Conservation (phyloP, 257 asterid genomes). For the Euphrasia confusa region DNA sequence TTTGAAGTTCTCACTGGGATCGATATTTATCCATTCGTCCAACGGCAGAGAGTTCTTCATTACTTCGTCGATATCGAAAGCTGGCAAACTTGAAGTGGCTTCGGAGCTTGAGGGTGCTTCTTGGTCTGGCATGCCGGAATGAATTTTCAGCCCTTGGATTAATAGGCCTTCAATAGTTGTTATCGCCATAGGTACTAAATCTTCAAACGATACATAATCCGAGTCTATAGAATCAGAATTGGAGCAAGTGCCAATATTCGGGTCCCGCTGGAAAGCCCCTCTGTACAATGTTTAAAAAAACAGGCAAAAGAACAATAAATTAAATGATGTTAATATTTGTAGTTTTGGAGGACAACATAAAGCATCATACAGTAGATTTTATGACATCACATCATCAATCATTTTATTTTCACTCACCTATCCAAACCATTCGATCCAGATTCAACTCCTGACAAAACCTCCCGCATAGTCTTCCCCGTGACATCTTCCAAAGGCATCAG, state of each 20-base stretch:
- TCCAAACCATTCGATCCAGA: slow-evolving; percentile 26
- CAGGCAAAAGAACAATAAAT: slow-evolving; percentile 3
- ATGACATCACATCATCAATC: neutral
- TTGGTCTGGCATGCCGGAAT: slow-evolving; percentile 54
- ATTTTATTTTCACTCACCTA: slow-evolving; percentile 38
- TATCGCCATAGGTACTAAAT: slow-evolving; percentile 57
- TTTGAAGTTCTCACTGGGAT: slow-evolving; percentile 38
- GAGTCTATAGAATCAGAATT: slow-evolving; percentile 29
- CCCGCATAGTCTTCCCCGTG: slow-evolving; percentile 62
- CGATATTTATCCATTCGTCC: slow-evolving; percentile 59
- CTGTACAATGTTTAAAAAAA: slow-evolving; percentile 28
- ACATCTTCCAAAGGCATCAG: slow-evolving; percentile 76
- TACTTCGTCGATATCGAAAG: slow-evolving; percentile 36
- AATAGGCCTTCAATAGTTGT: slow-evolving; percentile 55
- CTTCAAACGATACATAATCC: slow-evolving; percentile 45
- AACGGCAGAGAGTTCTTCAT: slow-evolving; percentile 40
- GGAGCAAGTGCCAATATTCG: slow-evolving; percentile 27
- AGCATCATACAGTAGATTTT: neutral
- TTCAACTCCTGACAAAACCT: slow-evolving; percentile 45
- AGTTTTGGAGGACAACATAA: neutral
- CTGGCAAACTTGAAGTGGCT: slow-evolving; percentile 15
- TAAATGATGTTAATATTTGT: neutral
- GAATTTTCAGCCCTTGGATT: slow-evolving; percentile 72
- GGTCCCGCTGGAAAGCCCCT: slow-evolving; percentile 24
- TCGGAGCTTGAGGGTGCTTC: slow-evolving; percentile 49